These are phyloP conservation scores for Nephelium lappaceum DNA, from an alignment of 345 rosid species.

Conservation along the genomic window DNA sequence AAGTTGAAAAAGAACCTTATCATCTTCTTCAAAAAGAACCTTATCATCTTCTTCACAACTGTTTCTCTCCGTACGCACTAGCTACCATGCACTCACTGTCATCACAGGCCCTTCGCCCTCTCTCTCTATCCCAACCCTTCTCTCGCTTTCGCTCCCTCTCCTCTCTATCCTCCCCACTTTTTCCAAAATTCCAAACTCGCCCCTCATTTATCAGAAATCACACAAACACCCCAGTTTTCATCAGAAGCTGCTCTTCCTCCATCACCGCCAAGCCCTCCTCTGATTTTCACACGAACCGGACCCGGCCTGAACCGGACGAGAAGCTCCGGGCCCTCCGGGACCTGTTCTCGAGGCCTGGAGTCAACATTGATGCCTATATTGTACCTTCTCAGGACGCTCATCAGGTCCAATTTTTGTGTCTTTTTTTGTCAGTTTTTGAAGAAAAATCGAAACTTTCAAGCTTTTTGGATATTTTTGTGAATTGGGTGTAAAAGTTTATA, in stretches of 20 bases:
- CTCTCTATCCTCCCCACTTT: conserved; percentile 41
- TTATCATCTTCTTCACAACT: not conserved
- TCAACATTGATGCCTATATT: conserved; percentile 91
- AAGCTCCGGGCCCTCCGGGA: conserved; percentile 72
- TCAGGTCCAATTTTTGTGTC: conserved; percentile 52
- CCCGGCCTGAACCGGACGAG: conserved; percentile 51
- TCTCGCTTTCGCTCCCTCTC: conserved; percentile 34
- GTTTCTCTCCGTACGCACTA: not conserved
- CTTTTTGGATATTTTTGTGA: not conserved
- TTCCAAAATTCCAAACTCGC: conserved; percentile 32
- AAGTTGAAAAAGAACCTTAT: no score
- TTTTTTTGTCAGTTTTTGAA: not conserved
- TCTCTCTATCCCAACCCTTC: conserved; percentile 45
- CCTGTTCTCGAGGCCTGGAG: conserved; percentile 63
- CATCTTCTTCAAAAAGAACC: conserved; percentile 7
- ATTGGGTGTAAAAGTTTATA: not conserved
- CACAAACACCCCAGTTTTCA: conserved; percentile 28
- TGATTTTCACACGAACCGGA: conserved; percentile 47
- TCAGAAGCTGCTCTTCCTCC: conserved; percentile 57
- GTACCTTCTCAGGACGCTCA: conserved; percentile 98
- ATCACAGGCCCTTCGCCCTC: conserved; percentile 54
- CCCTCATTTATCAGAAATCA: conserved; percentile 26
- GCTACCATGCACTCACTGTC: conserved; percentile 37
- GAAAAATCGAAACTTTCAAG: no score
- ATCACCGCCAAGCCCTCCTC: conserved; percentile 79